Base-by-base conservation (phyloP, 495 filamentous ascomycete species). In the Aspergillus ellipticus region DNA sequence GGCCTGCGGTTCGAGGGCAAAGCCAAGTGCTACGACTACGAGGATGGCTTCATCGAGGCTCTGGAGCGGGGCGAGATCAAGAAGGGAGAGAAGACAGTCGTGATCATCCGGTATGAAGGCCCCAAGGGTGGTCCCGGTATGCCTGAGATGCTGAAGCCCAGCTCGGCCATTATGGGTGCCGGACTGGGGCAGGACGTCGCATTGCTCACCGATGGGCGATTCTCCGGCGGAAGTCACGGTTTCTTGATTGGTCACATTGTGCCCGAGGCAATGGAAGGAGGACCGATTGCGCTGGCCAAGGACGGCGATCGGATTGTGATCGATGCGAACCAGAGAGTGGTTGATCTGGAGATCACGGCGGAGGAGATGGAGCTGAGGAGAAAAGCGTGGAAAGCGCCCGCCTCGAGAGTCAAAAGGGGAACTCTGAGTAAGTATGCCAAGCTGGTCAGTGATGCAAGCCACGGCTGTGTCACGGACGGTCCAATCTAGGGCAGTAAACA, bases 71-170 rank as follows among this genome's bases (percentile, higher is more conserved):
- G 87, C 26, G 88, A 90, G 55, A 89, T 97, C 71, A 92, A 89
- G 76, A 93, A 95, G 79, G 93, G 92, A 57, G 93, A 98, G 73
- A 97, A 97, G 79, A 95, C 89, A 0, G 95, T 98, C 28, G 93
- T 97, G 45, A 85, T 97, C 46, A 97, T 98, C 77, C 89, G 94
- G 47, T 97, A 98, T 78, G 90, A 93, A 64, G 94, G 94, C 0
- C 94, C 94, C 28, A 92, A 90, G 70, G 94, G 94, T 65, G 94
- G 92, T 0, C 94, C 94, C 4, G 94, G 94, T 29, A 98, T 98
- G 94, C 94, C 94, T 26, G 58, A 53, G 54, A 55, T 37, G 52
- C 51, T 45, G 22, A 48, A 48, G 45, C 45, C 45, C 16, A 48
- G 45, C 13, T 48, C 45, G 13, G 45, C 45, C 16, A 48, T 48